Evolutionary conservation across 139 green algal genomes (phyloP), one percentile per base, ranked within the genome.

Genomic region (Eudorina sp.): DNA sequence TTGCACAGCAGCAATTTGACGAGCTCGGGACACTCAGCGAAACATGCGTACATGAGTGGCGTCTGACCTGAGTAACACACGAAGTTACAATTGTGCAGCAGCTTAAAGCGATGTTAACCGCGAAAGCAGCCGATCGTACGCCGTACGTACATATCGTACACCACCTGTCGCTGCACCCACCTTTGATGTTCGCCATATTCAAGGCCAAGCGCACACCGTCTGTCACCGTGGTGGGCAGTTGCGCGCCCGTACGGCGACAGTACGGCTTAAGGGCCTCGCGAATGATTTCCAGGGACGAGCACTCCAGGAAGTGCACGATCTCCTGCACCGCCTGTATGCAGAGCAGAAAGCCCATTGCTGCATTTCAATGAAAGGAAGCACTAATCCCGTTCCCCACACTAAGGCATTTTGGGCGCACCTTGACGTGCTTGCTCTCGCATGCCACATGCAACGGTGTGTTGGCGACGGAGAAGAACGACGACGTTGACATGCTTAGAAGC

Each of bases 1-100:
- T 84, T 36, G 18, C 46, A 14, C 36, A 92, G 62, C 21, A 92
- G 83, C 27, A 88, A 53, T 7, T 6, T 25, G 0, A 90, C 53
- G 6, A 87, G 68, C 77, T 90, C 83, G 2, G 83, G 78, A 19
- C 68, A 31, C 19, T 79, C 84, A 19, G 84, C 53, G 46, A 48
- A 70, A 19, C 84, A 88, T 5, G 84, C 89, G 75, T 89, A 90
- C 89, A 92, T 92, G 68, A 92, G 79, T 0, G 89, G 89, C 21
- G 89, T 92, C 84, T 92, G 89, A 40, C 78, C 78, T 85, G 73
- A 7, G 40, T n/a, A n/a, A n/a, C n/a, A n/a, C n/a, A n/a, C n/a
- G n/a, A n/a, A n/a, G n/a, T n/a, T n/a, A n/a, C n/a, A n/a, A n/a
- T n/a, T n/a, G n/a, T n/a, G n/a, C n/a, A n/a, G n/a, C n/a, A n/a